Conservation (phyloP, 495 filamentous ascomycete genomes). For the Penicillium silybi region DNA sequence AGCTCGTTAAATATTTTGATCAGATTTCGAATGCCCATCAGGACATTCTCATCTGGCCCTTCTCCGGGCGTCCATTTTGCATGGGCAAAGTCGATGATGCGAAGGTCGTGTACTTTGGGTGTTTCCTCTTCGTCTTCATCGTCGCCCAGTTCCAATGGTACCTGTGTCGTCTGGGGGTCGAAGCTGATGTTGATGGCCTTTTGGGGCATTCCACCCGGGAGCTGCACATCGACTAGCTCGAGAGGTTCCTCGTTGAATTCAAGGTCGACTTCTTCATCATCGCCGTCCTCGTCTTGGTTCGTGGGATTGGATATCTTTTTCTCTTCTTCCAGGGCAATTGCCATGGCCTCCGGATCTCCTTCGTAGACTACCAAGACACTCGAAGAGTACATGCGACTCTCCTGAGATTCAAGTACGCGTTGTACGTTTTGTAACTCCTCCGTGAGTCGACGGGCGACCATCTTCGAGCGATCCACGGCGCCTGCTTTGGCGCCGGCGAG, state of each 20-base stretch:
- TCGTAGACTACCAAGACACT: conserved; percentile 91
- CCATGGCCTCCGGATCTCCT: conserved; percentile 70
- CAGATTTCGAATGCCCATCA: conserved; percentile 72
- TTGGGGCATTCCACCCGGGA: conserved; percentile 26
- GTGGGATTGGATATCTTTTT: conserved; percentile 34
- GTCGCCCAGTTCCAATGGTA: conserved; percentile 45
- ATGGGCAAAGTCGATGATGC: conserved; percentile 97
- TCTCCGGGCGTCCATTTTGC: conserved; percentile 79
- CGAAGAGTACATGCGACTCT: conserved; percentile 91
- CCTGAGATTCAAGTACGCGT: conserved; percentile 63
- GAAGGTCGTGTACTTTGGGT: conserved; percentile 73
- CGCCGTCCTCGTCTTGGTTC: conserved; percentile 36
- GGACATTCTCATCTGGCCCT: conserved; percentile 82
- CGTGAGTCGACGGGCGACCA: conserved; percentile 60
- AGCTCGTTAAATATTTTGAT: conserved; percentile 67
- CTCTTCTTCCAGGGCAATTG: conserved; percentile 61
- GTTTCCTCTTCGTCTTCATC: conserved; percentile 64
- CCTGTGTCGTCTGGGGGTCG: conserved; percentile 27
- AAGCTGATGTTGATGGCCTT: conserved; percentile 41
- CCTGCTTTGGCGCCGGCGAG: conserved; percentile 62
- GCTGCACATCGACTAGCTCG: conserved; percentile 30
- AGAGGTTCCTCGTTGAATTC: conserved; percentile 41
- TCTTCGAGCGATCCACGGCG: conserved; percentile 42
- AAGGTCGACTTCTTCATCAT: conserved; percentile 55
- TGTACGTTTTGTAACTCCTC: conserved; percentile 63